phyloP scores from a whole-genome alignment of 2,329 filamentous ascomycete species.

The Epichloe hybrida region DNA sequence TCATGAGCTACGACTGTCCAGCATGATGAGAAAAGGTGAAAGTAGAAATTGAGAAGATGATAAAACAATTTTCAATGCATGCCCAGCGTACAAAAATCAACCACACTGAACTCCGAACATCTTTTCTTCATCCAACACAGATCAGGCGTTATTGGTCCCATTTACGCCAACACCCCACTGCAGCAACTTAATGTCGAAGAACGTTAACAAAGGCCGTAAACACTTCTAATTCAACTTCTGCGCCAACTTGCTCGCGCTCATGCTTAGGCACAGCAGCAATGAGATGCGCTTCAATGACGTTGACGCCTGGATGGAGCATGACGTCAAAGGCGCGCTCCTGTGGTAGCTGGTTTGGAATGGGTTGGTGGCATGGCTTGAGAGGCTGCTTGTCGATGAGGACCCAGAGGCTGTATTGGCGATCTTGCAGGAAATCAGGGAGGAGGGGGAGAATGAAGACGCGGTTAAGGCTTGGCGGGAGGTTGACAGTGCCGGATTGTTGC shows the following conservation, averaged over 20 bases:
- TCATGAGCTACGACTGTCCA: not conserved
- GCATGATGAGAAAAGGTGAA: not conserved
- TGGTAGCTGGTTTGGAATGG: slow-evolving; percentile 41
- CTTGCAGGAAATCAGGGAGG: slow-evolving; percentile 48
- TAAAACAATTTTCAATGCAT: not conserved
- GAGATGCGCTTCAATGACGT: slow-evolving; percentile 65
- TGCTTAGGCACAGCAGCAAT: slow-evolving; percentile 55
- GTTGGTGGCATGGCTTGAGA: slow-evolving; percentile 31
- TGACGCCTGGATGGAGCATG: slow-evolving; percentile 56
- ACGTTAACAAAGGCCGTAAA: slow-evolving; percentile 65
- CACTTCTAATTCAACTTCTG: slow-evolving; percentile 64
- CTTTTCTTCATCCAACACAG: not conserved
- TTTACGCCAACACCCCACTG: not conserved
- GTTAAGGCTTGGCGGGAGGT: slow-evolving; percentile 52
- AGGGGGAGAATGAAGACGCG: slow-evolving; percentile 58
- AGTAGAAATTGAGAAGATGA: not conserved
- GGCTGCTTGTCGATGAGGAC: slow-evolving; percentile 56
- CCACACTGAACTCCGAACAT: not conserved
- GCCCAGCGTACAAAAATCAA: not conserved
- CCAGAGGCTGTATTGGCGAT: slow-evolving; percentile 63
- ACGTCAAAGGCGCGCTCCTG: slow-evolving; percentile 63
- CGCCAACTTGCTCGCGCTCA: slow-evolving; percentile 40
- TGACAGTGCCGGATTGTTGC: slow-evolving; percentile 60
- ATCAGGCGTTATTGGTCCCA: not conserved
- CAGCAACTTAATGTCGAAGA: slow-evolving; percentile 22